Evolutionary conservation across 2,329 filamentous ascomycete species (phyloP), one percentile per base, ranked within the genome.

Genomic region (Balansia obtecta): DNA sequence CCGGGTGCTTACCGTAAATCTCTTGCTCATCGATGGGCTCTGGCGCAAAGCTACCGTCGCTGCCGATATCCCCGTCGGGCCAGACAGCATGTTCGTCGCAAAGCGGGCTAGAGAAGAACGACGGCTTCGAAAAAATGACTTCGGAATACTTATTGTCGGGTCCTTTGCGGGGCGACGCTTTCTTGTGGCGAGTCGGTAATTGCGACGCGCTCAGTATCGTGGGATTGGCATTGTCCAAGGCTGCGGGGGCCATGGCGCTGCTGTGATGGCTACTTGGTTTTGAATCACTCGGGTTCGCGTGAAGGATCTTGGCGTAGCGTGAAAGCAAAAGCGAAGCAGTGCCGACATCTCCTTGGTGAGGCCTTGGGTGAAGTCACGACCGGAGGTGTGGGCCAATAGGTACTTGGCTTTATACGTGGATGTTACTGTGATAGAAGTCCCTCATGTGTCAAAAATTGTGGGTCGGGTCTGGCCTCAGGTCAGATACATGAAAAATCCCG

Each of bases 21-120:
- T 98, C 93, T 67, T 96, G 93, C 66, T 94, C 88, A 63, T 98
- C 93, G 58, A 98, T 95, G 51, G 86, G 86, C 59, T 97, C 90
- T 37, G 82, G 74, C 1, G 73, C 71, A 46, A 80, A 75, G 13
- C 9, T 13, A 52, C 83, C 79, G 52, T 82, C 79, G 47, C 79
- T 71, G 46, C 66, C 71, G 45, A 70, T 65, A 18, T 63, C 60
- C 47, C 58, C 59, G 39, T 60, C 63, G 45, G 62, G 60, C 61
- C 67, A 69, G 56, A 52, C 46, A 30, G 53, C 64, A 63, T 63
- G 60, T 46, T 67, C 66, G 32, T 63, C 57, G 56, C 59, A 66
- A 57, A 71, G 69, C 5, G 70, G 68, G 43, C 61, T 61, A 42
- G 65, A 63, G 52, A 74, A 60, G 58, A 71, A 74, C 20, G 67